Conservation (phyloP, 441 rosid genomes). For the Macaranga tanarius region DNA sequence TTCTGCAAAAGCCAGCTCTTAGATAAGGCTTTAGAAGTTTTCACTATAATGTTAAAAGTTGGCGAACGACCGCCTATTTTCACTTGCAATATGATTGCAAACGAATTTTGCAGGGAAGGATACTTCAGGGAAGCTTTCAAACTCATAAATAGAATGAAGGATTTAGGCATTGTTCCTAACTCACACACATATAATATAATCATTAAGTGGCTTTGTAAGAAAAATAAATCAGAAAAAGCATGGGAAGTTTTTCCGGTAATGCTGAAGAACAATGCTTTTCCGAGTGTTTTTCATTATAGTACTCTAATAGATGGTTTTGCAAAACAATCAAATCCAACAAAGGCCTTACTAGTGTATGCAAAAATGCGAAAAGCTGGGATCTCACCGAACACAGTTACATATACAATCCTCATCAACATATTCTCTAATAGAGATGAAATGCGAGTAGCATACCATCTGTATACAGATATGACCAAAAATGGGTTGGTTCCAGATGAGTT, state of each 20-base stretch:
- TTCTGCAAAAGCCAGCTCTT: slow-evolving; percentile 43
- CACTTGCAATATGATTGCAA: slow-evolving; percentile 42
- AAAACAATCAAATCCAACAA: slow-evolving; percentile 34
- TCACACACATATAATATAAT: slow-evolving; percentile 42
- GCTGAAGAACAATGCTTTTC: slow-evolving; percentile 48
- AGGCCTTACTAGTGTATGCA: slow-evolving; percentile 35
- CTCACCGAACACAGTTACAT: slow-evolving; percentile 35
- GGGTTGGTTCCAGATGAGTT: slow-evolving; percentile 43
- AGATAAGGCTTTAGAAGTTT: slow-evolving; percentile 38
- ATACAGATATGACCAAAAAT: slow-evolving; percentile 37
- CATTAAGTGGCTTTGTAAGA: slow-evolving; percentile 43
- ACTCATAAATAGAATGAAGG: slow-evolving; percentile 35
- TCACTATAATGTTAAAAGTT: slow-evolving; percentile 36
- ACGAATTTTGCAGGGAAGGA: slow-evolving; percentile 37
- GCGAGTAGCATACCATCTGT: slow-evolving; percentile 37
- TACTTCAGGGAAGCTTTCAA: slow-evolving; percentile 42
- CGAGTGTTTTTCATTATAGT: slow-evolving; percentile 35
- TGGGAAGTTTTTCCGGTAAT: slow-evolving; percentile 47
- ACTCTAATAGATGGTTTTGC: slow-evolving; percentile 47
- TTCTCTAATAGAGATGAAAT: slow-evolving; percentile 28
- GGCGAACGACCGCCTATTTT: slow-evolving; percentile 40
- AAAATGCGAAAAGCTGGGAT: slow-evolving; percentile 47
- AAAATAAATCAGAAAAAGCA: slow-evolving; percentile 36
- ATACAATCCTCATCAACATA: slow-evolving; percentile 47
- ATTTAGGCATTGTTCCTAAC: slow-evolving; percentile 29